These are phyloP conservation scores for Panellus pusillus DNA, from an alignment of 768 basidiomycete genomes.

Conservation along the genomic window DNA sequence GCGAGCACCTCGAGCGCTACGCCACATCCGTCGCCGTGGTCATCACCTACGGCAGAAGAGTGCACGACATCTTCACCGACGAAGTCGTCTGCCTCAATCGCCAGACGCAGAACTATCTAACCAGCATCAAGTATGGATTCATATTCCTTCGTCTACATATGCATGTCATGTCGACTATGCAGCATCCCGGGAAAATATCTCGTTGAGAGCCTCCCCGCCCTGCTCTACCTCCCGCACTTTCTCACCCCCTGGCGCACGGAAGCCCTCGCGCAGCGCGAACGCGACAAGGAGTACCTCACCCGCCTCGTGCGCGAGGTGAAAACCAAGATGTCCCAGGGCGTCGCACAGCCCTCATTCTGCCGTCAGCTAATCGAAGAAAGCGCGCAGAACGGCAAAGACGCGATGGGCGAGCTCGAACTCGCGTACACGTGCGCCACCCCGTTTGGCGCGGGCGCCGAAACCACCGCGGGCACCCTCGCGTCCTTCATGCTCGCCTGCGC, in stretches of 20 bases:
- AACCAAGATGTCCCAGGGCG: conserved; percentile 38
- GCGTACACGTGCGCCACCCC: conserved; percentile 43
- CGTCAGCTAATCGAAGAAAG: conserved; percentile 37
- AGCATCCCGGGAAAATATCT: conserved; percentile 51
- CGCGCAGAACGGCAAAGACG: conserved; percentile 30
- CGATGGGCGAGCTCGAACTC: conserved; percentile 41
- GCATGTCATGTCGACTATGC: background rate
- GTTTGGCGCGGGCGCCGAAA: conserved; percentile 49
- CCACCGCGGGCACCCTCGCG: conserved; percentile 34
- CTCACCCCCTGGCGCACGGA: conserved; percentile 16
- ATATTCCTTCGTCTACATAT: background rate
- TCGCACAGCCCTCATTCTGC: conserved; percentile 40
- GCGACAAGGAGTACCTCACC: conserved; percentile 40
- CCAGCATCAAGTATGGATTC: conserved; percentile 33
- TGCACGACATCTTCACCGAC: conserved; percentile 42
- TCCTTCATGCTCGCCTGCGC: conserved; percentile 33
- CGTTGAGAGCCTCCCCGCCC: conserved; percentile 49
- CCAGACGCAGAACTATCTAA: conserved; percentile 13
- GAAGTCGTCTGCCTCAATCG: conserved; percentile 38
- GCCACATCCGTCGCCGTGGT: conserved; percentile 47
- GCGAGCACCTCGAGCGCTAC: conserved; percentile 36
- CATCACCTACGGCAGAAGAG: conserved; percentile 43
- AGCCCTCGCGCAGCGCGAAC: conserved; percentile 27
- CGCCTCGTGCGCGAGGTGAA: conserved; percentile 44
- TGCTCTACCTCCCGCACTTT: conserved; percentile 39